Evolutionary conservation across 139 green algal genomes (phyloP), one percentile per base, ranked within the genome.

Genomic region (Ettlia oleoabundans): DNA sequence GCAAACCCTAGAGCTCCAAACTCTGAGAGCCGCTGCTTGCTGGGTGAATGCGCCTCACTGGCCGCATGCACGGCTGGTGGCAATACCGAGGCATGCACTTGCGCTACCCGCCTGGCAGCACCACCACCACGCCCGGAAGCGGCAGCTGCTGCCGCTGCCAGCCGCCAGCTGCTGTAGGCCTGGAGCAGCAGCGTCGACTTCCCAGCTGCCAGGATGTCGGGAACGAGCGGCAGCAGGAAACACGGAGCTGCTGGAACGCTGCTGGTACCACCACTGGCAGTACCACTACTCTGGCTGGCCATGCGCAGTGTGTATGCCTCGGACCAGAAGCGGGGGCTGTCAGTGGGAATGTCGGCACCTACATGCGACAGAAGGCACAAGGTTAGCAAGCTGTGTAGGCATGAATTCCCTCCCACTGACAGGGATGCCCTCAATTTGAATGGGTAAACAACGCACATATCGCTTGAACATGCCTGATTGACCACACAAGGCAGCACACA

Each of bases 131-230:
- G 7, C 26, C 70, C 4, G 21, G 5, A n/a, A n/a, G n/a, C 21
- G 2, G 41, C 37, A 1, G 61, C 76, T 13, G 55, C 76, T 26
- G 76, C 62, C 18, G 76, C 82, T 26, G 82, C 64, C 40, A 72
- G 64, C 26, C 70, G 64, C 28, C 76, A 74, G 38, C 35, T 33
- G 53, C 74, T 69, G 70, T 84, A 53, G 1, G 78, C 72, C 4
- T 82, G 66, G 53, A 91, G 78, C 78, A 89, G 74, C 41, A 85
- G 38, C 52, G 85, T 32, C 7, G 82, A 81, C 51, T 90, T 91
- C 52, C 87, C 87, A 32, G 87, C 86, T 6, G 85, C 69, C 51
- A 91, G 79, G n/a, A 91, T 90, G 62, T 42, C 63, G 53, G 42
- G 52, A 2, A 66, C 82, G 37, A 88, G 76, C 2, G 85, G 69